Percentiles rank a stretch among this genome's conserved stretches.
These are phyloP conservation scores for Fusarium sp. DNA, from an alignment of 2,329 filamentous ascomycete genomes.

Conservation along the genomic window DNA sequence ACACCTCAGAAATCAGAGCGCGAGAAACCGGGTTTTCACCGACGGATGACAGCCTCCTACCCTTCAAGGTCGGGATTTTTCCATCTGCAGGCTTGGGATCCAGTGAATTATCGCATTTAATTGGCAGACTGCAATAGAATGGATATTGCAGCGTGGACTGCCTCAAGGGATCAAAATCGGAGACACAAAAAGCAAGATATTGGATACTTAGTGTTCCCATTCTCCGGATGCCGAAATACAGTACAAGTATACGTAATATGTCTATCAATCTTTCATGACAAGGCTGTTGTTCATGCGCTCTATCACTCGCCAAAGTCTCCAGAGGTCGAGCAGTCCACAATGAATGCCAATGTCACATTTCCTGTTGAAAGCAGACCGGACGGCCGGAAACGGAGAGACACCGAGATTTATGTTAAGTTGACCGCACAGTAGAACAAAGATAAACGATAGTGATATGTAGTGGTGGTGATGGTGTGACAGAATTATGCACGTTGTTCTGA, in stretches of 20 bases:
- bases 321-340: constrained; percentile 20
- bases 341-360: constrained; percentile 13
- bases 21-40: constrained; percentile 39
- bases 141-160: constrained; percentile 16
- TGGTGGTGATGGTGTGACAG: not conserved
- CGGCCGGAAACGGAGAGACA: constrained; percentile 43
- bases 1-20: constrained; percentile 14
- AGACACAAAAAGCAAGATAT: constrained; percentile 6
- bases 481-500: constrained; percentile 14
- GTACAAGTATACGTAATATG: not conserved
- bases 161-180: constrained; percentile 29
- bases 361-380: constrained; percentile 16
- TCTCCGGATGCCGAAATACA: constrained; percentile 29
- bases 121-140: constrained; percentile 17
- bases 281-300: constrained; percentile 2
- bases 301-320: not conserved
- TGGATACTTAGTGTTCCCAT: constrained; percentile 24
- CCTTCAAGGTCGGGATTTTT: constrained; percentile 1
- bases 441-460: not conserved
- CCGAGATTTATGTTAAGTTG: constrained; percentile 15
- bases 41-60: constrained; percentile 8
- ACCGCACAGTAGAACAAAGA: not conserved
- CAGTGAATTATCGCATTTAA: not conserved
- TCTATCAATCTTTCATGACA: constrained; percentile 13
- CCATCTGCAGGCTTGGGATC: constrained; percentile 15